Base-by-base conservation (phyloP, 176 grass and related monocot genomes). In the Otatea glauca region DNA sequence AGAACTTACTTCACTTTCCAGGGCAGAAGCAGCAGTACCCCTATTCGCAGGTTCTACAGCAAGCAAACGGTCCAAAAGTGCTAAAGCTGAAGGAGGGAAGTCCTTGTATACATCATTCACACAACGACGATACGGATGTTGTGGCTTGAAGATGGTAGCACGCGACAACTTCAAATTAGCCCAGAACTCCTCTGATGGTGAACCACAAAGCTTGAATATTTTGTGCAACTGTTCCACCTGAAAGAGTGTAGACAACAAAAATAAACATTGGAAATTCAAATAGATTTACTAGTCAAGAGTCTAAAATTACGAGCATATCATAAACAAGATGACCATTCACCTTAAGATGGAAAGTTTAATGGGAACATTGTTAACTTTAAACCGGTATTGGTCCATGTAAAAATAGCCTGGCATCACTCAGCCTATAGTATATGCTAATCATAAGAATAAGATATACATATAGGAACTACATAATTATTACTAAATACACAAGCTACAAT, bases 211-310 rank as follows among this genome's bases (percentile, higher is more conserved):
- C 79, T 97, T 97, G 74, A 97, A 97, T 88, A 97, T 97, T 70
- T 94, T 97, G 77, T 97, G 94, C 76, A 97, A 88, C 87, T 97
- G 94, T 83, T 97, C 94, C 76, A 97, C 94, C 94, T 97, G 83
- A 27, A 69, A 78, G 39, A 63, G 41, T 82, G 72, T 44, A 21
- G 59, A 39, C 4, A 81, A 25, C 24, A 55, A 64, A 56, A 72
- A 5, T 9, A 60, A 75, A 43, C 17, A 73, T 34, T 27, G 25
- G 6, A 72, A 75, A 68, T 72, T 62, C 42, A 78, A 21, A 69
- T 77, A 60, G 64, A 70, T 49, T 38, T 61, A 44, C 9, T 64
- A 32, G 32, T 53, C 13, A 79, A 79, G 29, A 69, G 24, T 59
- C n/a, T 72, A 80, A 76, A 84, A 51, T 21, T 42, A 74, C 9